Evolutionary conservation across 805 yeast species (phyloP), one percentile per base, ranked within the genome.

Genomic region (Candida incommunis): DNA sequence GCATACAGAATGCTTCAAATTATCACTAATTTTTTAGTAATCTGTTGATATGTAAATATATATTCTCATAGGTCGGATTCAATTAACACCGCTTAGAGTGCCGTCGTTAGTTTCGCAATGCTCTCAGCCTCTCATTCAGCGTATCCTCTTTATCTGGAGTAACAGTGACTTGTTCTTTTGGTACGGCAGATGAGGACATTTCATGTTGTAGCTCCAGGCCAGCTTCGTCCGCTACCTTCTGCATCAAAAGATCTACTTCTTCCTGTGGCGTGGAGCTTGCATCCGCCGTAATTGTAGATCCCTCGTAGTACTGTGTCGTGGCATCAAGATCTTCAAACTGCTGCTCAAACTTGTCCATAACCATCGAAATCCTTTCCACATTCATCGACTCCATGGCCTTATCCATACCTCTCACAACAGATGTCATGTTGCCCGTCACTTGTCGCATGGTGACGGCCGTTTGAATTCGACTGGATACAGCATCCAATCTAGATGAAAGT

Each of bases 361-460:
- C 90, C 64, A 87, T 64, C 3, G 96, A 85, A 24, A 92, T 92
- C 54, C 76, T 78, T 63, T 92, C 97, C 50, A 92, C 67, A 62
- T 92, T 92, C 98, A 92, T 92, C 21, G 90, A 80, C 56, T 85
- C 92, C 66, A 92, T 73, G 1, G 98, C 98, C 56, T 76, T 79
- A 62, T 92, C 98, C 97, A 92, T 90, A 7, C 96, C 96, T 57
- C 72, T 78, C 47, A 94, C 92, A 11, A 90, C 97, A 42, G 75
- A 78, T 5, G 92, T 76, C 97, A 92, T 92, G 54, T 87, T 88
- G 1, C 88, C 87, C 0, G 95, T 85, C 9, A 92, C 96, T 43
- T 84, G 78, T 52, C 95, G 74, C 99, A 92, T 92, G 0, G 97
- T 90, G 4, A 92, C 96, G 0, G 98, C 98, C 0, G 99, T 92